Evolutionary conservation across 192 early-diverging fungal species (phyloP).

Genomic region (Phlyctochytrium planicorne): DNA sequence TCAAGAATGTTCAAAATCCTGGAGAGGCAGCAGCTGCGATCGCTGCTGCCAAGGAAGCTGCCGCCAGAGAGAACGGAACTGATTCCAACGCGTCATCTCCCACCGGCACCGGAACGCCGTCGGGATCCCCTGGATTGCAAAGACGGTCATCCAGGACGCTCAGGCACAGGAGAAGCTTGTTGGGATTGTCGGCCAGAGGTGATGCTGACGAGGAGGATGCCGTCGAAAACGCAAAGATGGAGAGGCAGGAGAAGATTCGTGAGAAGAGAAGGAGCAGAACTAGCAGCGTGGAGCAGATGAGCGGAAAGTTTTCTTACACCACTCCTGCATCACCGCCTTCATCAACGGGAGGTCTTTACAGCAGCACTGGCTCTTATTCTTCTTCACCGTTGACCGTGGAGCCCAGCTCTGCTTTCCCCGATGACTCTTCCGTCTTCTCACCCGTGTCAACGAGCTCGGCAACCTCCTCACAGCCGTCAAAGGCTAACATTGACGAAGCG

Average conservation of each 20-base stretch:
- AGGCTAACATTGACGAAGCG: conserved; percentile 6
- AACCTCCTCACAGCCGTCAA: too few relatives aligned
- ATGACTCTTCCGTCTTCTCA: neutral
- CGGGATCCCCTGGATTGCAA: conserved; percentile 5
- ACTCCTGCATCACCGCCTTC: conserved; percentile 10
- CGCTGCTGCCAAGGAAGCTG: conserved; percentile 23
- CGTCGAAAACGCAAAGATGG: conserved; percentile 37
- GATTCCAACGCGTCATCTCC: neutral
- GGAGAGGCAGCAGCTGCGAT: conserved; percentile 18
- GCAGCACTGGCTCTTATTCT: neutral
- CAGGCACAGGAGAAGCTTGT: conserved; percentile 21
- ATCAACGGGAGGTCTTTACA: neutral
- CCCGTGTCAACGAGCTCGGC: neutral
- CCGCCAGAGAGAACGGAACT: neutral
- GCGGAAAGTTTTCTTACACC: conserved; percentile 13
- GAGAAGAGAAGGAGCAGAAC: conserved; percentile 37
- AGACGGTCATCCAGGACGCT: conserved; percentile 17
- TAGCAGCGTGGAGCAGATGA: conserved; percentile 4
- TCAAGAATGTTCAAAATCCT: conserved; percentile 10
- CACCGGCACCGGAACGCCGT: conserved; percentile 7
- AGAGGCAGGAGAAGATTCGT: conserved; percentile 45
- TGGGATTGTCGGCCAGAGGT: conserved; percentile 14
- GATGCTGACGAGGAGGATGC: conserved; percentile 32
- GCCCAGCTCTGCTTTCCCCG: neutral
- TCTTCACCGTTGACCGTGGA: neutral